Percentiles rank a stretch among this genome's conserved stretches.
Evolutionary conservation across 2,329 filamentous ascomycete species (phyloP).

Genomic region (Pseudogymnoascus sp.): DNA sequence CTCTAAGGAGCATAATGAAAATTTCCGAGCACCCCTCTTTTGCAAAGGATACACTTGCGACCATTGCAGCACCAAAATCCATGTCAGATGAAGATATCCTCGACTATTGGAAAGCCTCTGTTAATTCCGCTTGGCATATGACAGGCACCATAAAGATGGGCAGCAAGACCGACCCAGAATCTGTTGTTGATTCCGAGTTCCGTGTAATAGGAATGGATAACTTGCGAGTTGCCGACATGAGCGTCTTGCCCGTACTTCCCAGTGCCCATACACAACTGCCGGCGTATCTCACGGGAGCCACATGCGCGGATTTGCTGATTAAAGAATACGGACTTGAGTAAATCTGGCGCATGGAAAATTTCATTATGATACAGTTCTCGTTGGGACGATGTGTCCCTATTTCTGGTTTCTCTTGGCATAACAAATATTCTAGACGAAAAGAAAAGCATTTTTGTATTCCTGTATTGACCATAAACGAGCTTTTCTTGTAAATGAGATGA

Average conservation of each 20-base stretch:
- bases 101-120: constrained; percentile 27
- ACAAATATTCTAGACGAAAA: too few relatives aligned
- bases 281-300: constrained; percentile 47
- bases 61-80: constrained; percentile 37
- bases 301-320: constrained; percentile 44
- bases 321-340: constrained; percentile 34
- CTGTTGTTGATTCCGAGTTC: constrained; percentile 44
- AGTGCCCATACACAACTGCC: constrained; percentile 46
- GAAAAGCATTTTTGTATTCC: too few relatives aligned
- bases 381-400: too few relatives aligned
- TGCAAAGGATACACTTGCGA: constrained; percentile 36
- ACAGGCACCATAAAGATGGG: constrained; percentile 54
- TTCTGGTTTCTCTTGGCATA: too few relatives aligned
- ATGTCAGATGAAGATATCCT: constrained; percentile 47
- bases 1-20: constrained; percentile 36
- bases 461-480: too few relatives aligned
- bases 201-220: constrained; percentile 41
- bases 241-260: constrained; percentile 43
- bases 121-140: constrained; percentile 47
- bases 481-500: too few relatives aligned
- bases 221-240: constrained; percentile 45
- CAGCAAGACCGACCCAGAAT: constrained; percentile 32
- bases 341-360: too few relatives aligned
- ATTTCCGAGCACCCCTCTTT: constrained; percentile 39
- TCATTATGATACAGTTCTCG: too few relatives aligned